These are phyloP conservation scores for Spergularia marina DNA, from an alignment of 148 eudicot genomes.

Conservation along the genomic window DNA sequence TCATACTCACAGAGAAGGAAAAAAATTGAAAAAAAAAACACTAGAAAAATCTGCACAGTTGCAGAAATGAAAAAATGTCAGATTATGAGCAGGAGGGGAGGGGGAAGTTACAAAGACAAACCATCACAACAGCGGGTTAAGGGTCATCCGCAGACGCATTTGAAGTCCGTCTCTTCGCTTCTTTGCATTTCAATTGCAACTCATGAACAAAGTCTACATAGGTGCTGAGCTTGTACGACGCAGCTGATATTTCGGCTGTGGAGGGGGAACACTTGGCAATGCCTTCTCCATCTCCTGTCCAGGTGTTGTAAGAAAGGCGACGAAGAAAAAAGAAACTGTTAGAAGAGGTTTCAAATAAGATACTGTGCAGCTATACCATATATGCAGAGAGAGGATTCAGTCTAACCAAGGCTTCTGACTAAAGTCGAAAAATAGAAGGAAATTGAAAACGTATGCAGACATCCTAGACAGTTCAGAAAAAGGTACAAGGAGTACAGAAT, in stretches of 20 bases:
- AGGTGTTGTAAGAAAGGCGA: neutral
- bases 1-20: slow-evolving; percentile 16
- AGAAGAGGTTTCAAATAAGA: neutral
- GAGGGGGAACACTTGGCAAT: slow-evolving; percentile 64
- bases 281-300: slow-evolving; percentile 70
- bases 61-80: slow-evolving; percentile 13
- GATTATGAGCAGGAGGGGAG: slow-evolving; percentile 2
- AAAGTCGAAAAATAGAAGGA: too few species aligned
- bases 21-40: neutral
- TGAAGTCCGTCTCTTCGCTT: slow-evolving; percentile 10
- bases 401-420: too few species aligned
- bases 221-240: slow-evolving; percentile 84
- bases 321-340: neutral
- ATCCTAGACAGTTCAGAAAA: too few species aligned
- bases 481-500: too few species aligned
- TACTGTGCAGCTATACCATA: too few species aligned
- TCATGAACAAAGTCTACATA: slow-evolving; percentile 29
- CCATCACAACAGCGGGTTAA: neutral
- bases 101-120: slow-evolving; percentile 17
- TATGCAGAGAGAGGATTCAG: too few species aligned
- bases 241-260: slow-evolving; percentile 83
- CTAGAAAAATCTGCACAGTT: slow-evolving; percentile 22
- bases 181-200: slow-evolving; percentile 13
- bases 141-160: neutral
- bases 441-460: too few species aligned